phyloP scores from a whole-genome alignment of 306 rosid genomes.

The Pterocarpus macrocarpus region DNA sequence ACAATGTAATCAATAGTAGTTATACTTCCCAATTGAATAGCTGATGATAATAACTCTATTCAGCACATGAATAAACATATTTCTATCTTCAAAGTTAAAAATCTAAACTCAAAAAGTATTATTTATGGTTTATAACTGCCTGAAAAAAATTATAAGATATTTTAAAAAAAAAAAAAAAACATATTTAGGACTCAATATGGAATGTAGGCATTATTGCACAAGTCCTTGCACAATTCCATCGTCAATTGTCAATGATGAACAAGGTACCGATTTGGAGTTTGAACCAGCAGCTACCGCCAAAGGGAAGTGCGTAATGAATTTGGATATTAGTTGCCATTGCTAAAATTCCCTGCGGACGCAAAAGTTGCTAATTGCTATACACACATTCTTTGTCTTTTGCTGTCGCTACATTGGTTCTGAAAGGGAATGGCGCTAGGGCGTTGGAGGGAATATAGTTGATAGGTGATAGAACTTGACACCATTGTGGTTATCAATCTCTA shows the following conservation, averaged over 20 bases:
- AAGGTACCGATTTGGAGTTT: neutral
- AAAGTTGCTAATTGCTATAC: neutral
- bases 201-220: neutral
- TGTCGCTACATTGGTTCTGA: neutral
- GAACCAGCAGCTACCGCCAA: neutral
- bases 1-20: too few relatives aligned
- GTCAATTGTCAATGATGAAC: neutral
- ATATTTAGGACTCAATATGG: neutral
- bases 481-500: neutral
- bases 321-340: neutral
- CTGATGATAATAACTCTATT: too few relatives aligned
- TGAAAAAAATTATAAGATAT: too few relatives aligned
- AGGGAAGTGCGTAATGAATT: neutral
- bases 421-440: neutral
- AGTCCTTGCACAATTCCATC: too few relatives aligned
- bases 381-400: neutral
- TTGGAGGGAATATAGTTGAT: neutral
- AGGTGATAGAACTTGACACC: neutral
- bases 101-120: too few relatives aligned
- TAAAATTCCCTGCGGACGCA: neutral
- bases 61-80: too few relatives aligned
- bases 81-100: too few relatives aligned
- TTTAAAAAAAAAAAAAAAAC: too few relatives aligned
- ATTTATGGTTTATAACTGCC: too few relatives aligned
- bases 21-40: too few relatives aligned